Evolutionary conservation across 495 filamentous ascomycete species (phyloP), one percentile per base, ranked within the genome.

Genomic region (Xylaria cubensis): DNA sequence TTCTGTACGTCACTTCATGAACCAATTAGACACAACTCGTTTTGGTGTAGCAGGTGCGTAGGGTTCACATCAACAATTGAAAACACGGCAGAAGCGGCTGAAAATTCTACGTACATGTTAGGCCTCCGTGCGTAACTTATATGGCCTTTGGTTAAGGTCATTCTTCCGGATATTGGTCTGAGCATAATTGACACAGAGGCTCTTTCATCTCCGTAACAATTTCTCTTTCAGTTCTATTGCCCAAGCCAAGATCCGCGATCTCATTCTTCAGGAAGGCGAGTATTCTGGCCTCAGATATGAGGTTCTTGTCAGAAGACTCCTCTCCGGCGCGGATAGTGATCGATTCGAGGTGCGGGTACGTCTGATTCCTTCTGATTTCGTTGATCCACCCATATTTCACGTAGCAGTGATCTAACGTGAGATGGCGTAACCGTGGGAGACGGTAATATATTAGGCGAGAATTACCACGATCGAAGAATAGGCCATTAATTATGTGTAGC

Each of bases 391-490:
- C 1, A 50, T 8, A 6, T 19, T 0, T 2, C 19, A 50, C 17
- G 46, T 1, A 2, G 21, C 50, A 24, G 24, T 26, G 3, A 12
- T 55, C 21, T 4, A 55, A 3, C 21, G 9, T 55, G 51, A 55
- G 51, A 55, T 55, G 24, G 24, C 24, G 51, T 24, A 55, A 15
- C 51, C 9, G 9, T 2, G 39, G 39, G 39, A 42, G 36, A 39
- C 36, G 1, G 36, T 6, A 0, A 6, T 1, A 39, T 8, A 36
- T 3, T 36, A 1, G 36, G 36, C 0, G 39, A 13, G 10, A 10
- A 12, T 2, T 10, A 3, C 0, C 10, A 1, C 1, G 10, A n/a
- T 8, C 0, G 36, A 26, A 7, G 10, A 4, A 26, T 4, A 0
- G 4, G 24, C 2, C 21, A 10, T 55, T 29, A 1, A 55, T 21